These are phyloP conservation scores for Gossypium rotundifolium DNA, from an alignment of 345 rosid genomes.

Conservation along the genomic window DNA sequence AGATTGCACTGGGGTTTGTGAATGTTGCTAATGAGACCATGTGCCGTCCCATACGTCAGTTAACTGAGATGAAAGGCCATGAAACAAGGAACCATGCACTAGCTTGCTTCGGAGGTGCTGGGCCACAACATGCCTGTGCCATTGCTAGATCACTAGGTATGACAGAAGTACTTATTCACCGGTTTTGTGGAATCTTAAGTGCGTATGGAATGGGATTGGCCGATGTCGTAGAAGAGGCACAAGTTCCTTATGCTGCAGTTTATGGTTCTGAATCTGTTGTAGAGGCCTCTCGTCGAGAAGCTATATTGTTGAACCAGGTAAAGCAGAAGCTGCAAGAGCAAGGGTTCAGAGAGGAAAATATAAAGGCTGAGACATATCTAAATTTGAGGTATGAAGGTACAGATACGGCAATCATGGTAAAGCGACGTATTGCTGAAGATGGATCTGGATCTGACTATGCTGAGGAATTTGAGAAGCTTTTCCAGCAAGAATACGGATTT, in stretches of 20 bases:
- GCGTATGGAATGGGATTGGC: slow-evolving; percentile 99
- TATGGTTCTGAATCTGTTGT: slow-evolving; percentile 56
- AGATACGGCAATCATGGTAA: slow-evolving; percentile 97
- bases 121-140: slow-evolving; percentile 98
- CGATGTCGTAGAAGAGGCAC: slow-evolving; percentile 93
- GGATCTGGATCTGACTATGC: slow-evolving; percentile 53
- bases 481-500: slow-evolving; percentile 90
- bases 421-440: slow-evolving; percentile 38
- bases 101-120: slow-evolving; percentile 98
- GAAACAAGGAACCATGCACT: slow-evolving; percentile 93
- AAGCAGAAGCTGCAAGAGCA: slow-evolving; percentile 65
- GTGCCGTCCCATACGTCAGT: slow-evolving; percentile 93
- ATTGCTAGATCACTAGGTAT: slow-evolving; percentile 89
- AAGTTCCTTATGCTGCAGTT: slow-evolving; percentile 86
- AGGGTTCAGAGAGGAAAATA: slow-evolving; percentile 65
- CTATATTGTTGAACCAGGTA: slow-evolving; percentile 44
- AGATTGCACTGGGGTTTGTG: slow-evolving; percentile 83
- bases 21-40: slow-evolving; percentile 96
- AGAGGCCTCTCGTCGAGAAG: slow-evolving; percentile 69
- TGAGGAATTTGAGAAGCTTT: slow-evolving; percentile 67
- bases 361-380: slow-evolving; percentile 64
- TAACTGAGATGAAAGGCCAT: slow-evolving; percentile 98
- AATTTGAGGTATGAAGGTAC: slow-evolving; percentile 93
- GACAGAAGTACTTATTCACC: slow-evolving; percentile 84
- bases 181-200: slow-evolving; percentile 87